A percentile compares a stretch with the other conserved stretches of the same genome.
phyloP scores from a whole-genome alignment of 345 rosid species.

The Xanthoceras sorbifolium region DNA sequence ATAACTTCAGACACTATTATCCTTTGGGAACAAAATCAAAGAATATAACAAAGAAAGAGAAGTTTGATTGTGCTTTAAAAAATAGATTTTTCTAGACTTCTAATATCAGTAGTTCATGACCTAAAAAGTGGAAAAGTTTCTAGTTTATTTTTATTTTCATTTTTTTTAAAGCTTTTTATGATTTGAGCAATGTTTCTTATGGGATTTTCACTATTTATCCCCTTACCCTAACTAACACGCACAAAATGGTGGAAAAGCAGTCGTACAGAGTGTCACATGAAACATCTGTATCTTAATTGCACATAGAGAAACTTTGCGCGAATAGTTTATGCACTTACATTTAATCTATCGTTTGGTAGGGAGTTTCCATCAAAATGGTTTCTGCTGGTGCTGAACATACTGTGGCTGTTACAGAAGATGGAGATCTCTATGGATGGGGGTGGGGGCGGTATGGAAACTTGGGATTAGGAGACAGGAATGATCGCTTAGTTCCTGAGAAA shows the following conservation, averaged over 20 bases:
- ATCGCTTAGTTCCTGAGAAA: slow-evolving; percentile 86
- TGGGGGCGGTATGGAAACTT: slow-evolving; percentile 98
- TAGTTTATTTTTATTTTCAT: too few relatives aligned
- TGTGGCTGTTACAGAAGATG: slow-evolving; percentile 89
- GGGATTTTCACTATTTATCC: neutral
- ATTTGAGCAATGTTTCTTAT: too few relatives aligned
- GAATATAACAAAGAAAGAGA: too few relatives aligned
- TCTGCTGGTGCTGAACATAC: slow-evolving; percentile 99
- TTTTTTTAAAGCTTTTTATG: too few relatives aligned
- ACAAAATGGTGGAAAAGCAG: neutral
- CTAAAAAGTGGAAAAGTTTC: too few relatives aligned
- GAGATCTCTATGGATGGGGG: slow-evolving; percentile 98
- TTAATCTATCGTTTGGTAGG: slow-evolving; percentile 49
- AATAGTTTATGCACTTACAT: slow-evolving; percentile 27
- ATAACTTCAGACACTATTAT: too few relatives aligned
- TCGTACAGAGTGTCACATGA: neutral
- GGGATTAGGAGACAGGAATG: slow-evolving; percentile 94
- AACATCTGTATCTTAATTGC: neutral
- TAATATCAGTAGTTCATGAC: too few relatives aligned
- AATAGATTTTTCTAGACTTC: too few relatives aligned
- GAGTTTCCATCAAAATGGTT: slow-evolving; percentile 75
- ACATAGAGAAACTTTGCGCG: neutral
- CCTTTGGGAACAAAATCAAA: neutral
- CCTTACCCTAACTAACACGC: neutral
- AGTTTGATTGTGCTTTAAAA: too few relatives aligned